Evolutionary conservation across 2,329 filamentous ascomycete genomes (phyloP), one percentile per base, ranked within the genome.

Genomic region (Ophidiomyces ophidiicola): DNA sequence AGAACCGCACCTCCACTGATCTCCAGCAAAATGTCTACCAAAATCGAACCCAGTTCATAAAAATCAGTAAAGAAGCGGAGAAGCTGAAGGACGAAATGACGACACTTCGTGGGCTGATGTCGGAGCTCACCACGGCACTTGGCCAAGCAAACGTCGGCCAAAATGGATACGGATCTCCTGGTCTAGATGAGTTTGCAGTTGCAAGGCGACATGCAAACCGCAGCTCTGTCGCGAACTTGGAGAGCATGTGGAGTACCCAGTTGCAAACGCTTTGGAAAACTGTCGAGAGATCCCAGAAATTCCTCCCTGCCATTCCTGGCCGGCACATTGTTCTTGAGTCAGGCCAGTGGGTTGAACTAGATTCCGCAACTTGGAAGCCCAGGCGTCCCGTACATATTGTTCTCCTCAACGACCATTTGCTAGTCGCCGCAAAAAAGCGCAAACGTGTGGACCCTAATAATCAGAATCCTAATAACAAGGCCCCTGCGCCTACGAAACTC

Each of bases 31-130:
- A 87, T 61, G 82, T 98, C 36, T 88, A 93, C 62, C 87, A 94
- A 60, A 98, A 98, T 61, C 78, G 90, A 34, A 93, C 85, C 0
- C 90, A 96, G 54, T 98, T 98, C 56, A 96, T 98, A 69, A 93
- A 93, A 62, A 96, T 98, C 60, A 94, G 87, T 58, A 94, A 96
- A 62, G 90, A 98, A 64, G 90, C 92, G 1, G 90, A 98, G 62
- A 94, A 94, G 65, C 75, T 98, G 42, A 96, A 96, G 63, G 76
- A 77, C 40, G 90, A 98, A 60, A 96, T 98, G 90, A 76, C 84
- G 37, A 83, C 83, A 5, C 72, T 98, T 21, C 77, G 83, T 31
- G 84, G 84, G 48, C 71, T 96, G 37, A 94, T 98, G 80, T 79
- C 85, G 2, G 90, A 98, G 48, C 71, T 98, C 41, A 96, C 85